Conservation (phyloP, 768 basidiomycete genomes). For the Russula vinacea region DNA sequence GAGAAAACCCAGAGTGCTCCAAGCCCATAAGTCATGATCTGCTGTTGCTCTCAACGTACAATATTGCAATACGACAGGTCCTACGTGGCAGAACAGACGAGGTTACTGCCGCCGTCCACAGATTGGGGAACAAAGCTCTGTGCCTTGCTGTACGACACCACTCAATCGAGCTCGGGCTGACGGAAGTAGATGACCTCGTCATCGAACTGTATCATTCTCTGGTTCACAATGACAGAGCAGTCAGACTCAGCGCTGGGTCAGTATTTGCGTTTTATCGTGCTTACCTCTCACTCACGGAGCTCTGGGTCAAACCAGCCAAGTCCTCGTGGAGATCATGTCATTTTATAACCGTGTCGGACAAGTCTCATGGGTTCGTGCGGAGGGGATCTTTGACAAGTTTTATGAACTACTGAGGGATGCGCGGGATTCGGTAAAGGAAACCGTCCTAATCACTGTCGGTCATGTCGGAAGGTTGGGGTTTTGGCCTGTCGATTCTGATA, state of each 20-base stretch:
- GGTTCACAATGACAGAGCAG: slow-evolving; percentile 24
- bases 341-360: slow-evolving; percentile 26
- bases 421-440: slow-evolving; percentile 54
- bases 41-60: slow-evolving; percentile 36
- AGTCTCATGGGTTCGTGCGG: slow-evolving; percentile 19
- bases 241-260: slow-evolving; percentile 30
- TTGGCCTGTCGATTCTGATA: slow-evolving; percentile 15
- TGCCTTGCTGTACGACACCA: slow-evolving; percentile 45
- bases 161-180: slow-evolving; percentile 30
- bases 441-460: slow-evolving; percentile 59
- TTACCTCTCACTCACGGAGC: not conserved
- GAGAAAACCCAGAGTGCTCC: slow-evolving; percentile 23
- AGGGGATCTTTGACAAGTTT: slow-evolving; percentile 28
- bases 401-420: slow-evolving; percentile 24
- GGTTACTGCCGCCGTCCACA: slow-evolving; percentile 47
- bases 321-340: slow-evolving; percentile 27
- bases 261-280: slow-evolving; percentile 1
- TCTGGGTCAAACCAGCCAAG: slow-evolving; percentile 16
- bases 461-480: slow-evolving; percentile 45
- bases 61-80: slow-evolving; percentile 41
- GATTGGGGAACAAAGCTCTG: slow-evolving; percentile 44
- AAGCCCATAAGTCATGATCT: slow-evolving; percentile 21
- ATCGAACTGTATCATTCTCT: slow-evolving; percentile 7
- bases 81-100: slow-evolving; percentile 49
- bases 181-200: slow-evolving; percentile 15